Conservation (phyloP, 2,329 filamentous ascomycete species). For the Ophiostoma novo-ulmi region DNA sequence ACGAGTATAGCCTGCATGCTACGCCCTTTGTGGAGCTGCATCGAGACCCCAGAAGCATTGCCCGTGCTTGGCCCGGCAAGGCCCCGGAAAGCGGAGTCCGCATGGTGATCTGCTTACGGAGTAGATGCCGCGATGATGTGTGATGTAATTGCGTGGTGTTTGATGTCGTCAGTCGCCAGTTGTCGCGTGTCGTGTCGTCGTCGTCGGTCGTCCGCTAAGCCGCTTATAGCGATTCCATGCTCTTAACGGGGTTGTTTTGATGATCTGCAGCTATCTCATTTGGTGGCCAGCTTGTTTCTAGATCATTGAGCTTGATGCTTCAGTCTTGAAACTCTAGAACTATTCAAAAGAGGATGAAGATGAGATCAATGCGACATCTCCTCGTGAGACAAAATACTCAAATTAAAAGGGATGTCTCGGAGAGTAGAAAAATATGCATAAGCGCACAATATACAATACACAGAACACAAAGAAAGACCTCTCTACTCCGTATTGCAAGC, state of each 20-base stretch:
- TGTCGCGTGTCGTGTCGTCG: slow-evolving; percentile 11
- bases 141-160: not conserved
- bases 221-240: slow-evolving; percentile 22
- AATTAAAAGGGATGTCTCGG: not conserved
- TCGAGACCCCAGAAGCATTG: slow-evolving; percentile 4
- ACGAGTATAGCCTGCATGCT: not conserved
- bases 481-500: not conserved
- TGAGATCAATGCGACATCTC: not conserved
- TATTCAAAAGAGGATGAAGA: not conserved
- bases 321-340: no score
- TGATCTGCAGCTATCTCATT: not conserved
- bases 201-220: slow-evolving; percentile 4
- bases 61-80: slow-evolving; percentile 12
- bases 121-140: not conserved
- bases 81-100: slow-evolving; percentile 12
- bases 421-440: not conserved
- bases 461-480: not conserved
- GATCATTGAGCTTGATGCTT: not conserved
- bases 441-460: not conserved
- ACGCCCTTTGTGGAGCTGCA: not conserved
- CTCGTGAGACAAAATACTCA: not conserved
- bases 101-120: slow-evolving; percentile 5
- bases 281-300: not conserved
- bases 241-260: slow-evolving; percentile 14
- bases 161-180: not conserved